Evolutionary conservation across 1,139 yeast species (phyloP).

Genomic region (Suhomyces bokatorum): DNA sequence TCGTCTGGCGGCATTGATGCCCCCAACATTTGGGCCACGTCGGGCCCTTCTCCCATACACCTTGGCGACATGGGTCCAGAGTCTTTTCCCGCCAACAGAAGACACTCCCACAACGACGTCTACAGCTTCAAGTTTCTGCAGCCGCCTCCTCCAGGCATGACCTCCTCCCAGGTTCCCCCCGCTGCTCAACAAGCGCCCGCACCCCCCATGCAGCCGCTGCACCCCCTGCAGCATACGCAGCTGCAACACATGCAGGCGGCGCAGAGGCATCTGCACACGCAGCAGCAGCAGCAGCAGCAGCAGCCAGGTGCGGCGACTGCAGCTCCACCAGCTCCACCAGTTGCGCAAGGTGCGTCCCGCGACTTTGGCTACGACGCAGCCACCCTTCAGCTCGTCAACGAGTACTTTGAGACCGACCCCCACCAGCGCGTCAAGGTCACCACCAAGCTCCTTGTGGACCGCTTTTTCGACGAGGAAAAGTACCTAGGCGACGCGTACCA

Average conservation of each 20-base stretch:
- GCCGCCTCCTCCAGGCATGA: background rate
- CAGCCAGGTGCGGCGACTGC: background rate
- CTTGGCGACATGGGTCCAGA: constrained; percentile 7
- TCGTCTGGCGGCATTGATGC: constrained; percentile 14
- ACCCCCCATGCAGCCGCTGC: background rate
- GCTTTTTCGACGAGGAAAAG: constrained; percentile 23
- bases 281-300: background rate
- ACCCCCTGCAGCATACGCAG: constrained; percentile 1
- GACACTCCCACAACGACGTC: constrained; percentile 33
- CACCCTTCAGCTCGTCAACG: constrained; percentile 27
- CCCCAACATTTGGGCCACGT: constrained; percentile 14
- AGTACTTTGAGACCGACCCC: constrained; percentile 41
- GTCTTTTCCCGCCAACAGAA: constrained; percentile 15
- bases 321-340: background rate
- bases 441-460: constrained; percentile 16
- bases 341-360: background rate
- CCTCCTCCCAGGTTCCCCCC: background rate
- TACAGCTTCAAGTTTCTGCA: constrained; percentile 6
- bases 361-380: constrained; percentile 5
- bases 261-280: background rate
- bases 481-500: constrained; percentile 36
- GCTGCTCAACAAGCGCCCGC: background rate
- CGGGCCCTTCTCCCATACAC: constrained; percentile 5
- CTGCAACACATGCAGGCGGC: background rate
- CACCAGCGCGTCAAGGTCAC: constrained; percentile 44